Evolutionary conservation across 208 protist species (phyloP), one percentile per base, ranked within the genome.

Genomic region (Kentomonas sorsogonicus): DNA sequence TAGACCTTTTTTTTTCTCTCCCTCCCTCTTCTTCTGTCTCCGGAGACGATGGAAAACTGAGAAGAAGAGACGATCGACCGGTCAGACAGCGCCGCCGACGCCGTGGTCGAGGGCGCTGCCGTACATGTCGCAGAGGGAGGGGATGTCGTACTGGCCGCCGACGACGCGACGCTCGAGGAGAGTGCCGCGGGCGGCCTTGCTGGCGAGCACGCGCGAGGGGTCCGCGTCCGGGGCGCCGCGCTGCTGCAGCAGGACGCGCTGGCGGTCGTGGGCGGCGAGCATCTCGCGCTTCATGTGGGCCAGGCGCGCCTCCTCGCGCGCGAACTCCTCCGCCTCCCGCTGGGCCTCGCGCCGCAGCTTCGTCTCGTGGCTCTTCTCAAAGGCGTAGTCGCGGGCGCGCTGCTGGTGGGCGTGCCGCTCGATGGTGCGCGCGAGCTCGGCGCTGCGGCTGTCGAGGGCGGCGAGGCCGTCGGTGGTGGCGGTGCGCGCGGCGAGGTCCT

Each of bases 61-160:
- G 18, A 46, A 46, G 7, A 22, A 26, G 29, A 25, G 41, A 3
- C 41, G 23, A n/a, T 34, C 20, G 45, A 63, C 18, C 52, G 23
- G 2, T 41, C 25, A 7, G 54, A 53, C 4, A 53, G 41, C 5
- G 52, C 40, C 15, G 39, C 54, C 3, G 36, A 16, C 30, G 45
- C 54, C 4, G n/a, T 50, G 30, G 0, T 72, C 66, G 20, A 81
- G 47, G 11, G 77, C 29, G 26, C 70, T 44, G 23, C 78, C 77
- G 40, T 92, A 92, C 41, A 79, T 52, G 27, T 60, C 67, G 33
- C 79, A 86, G 31, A 92, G 66, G 29, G 78, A 83, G 2, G 80
- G 80, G 6, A 83, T 51, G 1, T 60, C 56, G 22, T 77, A 71
- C 18, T 64, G 55, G 20, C 84, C 77, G n/a, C 74, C 71, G 25